These are phyloP conservation scores for Tetrahymena thermophila DNA, from an alignment of 73 alveolate genomes.

Conservation along the genomic window DNA sequence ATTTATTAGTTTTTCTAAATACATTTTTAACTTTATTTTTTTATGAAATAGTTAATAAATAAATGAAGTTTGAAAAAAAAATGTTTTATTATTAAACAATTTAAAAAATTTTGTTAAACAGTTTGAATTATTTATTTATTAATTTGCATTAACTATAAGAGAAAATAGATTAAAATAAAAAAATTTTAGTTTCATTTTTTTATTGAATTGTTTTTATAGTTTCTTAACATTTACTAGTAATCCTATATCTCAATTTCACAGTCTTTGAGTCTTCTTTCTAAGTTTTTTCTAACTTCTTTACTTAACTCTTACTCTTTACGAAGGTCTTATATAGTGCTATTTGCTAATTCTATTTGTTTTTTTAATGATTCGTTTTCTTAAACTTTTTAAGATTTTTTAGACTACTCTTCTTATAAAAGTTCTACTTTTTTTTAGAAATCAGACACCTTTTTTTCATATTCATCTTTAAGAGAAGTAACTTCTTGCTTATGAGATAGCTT, in stretches of 20 bases:
- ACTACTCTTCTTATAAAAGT: slow-evolving; percentile 1
- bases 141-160: too few relatives aligned
- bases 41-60: too few relatives aligned
- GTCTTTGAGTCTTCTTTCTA: slow-evolving; percentile 19
- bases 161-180: neutral
- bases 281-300: slow-evolving; percentile 7
- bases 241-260: slow-evolving; percentile 20
- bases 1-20: too few relatives aligned
- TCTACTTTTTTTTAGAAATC: slow-evolving; percentile 14
- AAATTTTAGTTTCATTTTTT: neutral
- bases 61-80: too few relatives aligned
- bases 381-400: neutral
- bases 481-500: neutral
- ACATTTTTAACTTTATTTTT: too few relatives aligned
- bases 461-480: neutral
- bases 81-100: too few relatives aligned
- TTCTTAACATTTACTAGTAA: slow-evolving; percentile 18
- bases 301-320: slow-evolving; percentile 15
- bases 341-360: slow-evolving; percentile 1
- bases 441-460: neutral
- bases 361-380: slow-evolving; percentile 4
- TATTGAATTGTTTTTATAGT: slow-evolving; percentile 12
- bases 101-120: too few relatives aligned
- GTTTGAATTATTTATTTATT: too few relatives aligned
- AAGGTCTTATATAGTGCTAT: slow-evolving; percentile 16